Percentiles rank a stretch among this genome's conserved stretches.
These are phyloP conservation scores for Aspergillus thermomutatus DNA, from an alignment of 2,329 filamentous ascomycete species.

Conservation along the genomic window DNA sequence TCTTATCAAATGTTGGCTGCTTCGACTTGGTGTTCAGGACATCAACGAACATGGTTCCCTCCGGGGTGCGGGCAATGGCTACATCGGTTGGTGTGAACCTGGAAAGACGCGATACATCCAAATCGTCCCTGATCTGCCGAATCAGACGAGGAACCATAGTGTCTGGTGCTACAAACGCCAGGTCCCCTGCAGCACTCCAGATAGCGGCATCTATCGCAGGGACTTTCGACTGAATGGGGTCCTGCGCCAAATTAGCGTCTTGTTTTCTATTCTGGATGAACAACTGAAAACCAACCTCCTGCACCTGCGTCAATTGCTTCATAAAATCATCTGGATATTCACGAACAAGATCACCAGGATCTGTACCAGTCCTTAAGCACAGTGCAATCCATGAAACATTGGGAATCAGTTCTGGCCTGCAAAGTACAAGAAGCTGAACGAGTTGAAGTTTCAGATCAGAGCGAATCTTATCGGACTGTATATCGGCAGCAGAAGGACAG, in stretches of 20 bases:
- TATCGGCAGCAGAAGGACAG: conserved; percentile 28
- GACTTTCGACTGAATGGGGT: conserved; percentile 34
- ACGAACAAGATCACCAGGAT: conserved; percentile 74
- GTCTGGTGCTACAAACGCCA: conserved; percentile 90
- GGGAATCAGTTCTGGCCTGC: conserved; percentile 73
- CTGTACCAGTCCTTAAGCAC: conserved; percentile 73
- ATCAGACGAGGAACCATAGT: conserved; percentile 73
- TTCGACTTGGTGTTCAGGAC: conserved; percentile 80
- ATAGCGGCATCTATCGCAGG: conserved; percentile 60
- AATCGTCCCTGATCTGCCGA: conserved; percentile 67
- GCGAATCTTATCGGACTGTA: conserved; percentile 33
- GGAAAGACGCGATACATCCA: conserved; percentile 66
- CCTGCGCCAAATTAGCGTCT: conserved; percentile 14
- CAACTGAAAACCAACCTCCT: conserved; percentile 49
- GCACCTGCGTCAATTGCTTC: conserved; percentile 58
- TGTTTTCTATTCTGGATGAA: not conserved
- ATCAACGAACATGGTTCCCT: conserved; percentile 85
- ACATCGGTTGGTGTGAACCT: conserved; percentile 81
- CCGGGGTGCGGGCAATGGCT: conserved; percentile 86
- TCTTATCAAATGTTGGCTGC: conserved; percentile 72
- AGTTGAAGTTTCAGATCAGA: conserved; percentile 65
- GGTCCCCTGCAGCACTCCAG: conserved; percentile 79
- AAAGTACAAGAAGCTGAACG: conserved; percentile 72
- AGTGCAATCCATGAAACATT: conserved; percentile 83
- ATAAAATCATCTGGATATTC: conserved; percentile 64